These are phyloP conservation scores for Ophiocordyceps australis DNA, from an alignment of 2,329 filamentous ascomycete genomes.

Conservation along the genomic window DNA sequence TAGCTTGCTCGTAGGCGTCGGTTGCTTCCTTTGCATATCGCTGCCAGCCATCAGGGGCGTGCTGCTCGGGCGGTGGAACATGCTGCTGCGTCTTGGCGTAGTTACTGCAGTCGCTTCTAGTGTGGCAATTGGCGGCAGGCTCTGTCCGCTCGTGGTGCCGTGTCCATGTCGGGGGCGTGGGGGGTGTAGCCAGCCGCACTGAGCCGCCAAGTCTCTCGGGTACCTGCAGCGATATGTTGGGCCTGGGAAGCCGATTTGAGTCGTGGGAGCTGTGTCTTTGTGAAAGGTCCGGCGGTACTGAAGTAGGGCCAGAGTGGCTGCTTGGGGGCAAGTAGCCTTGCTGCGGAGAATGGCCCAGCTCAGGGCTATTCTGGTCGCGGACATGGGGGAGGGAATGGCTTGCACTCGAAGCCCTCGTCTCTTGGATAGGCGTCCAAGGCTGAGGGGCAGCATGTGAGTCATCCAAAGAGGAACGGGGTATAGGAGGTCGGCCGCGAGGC, in stretches of 20 bases:
- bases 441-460: slow-evolving; percentile 58
- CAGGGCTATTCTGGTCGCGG: no score
- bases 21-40: slow-evolving; percentile 6
- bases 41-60: slow-evolving; percentile 3
- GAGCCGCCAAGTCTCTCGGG: slow-evolving; percentile 36
- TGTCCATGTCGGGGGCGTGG: slow-evolving; percentile 14
- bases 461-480: slow-evolving; percentile 39
- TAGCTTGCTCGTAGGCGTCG: slow-evolving; percentile 5
- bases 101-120: no score
- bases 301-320: no score
- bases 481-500: slow-evolving; percentile 62
- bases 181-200: slow-evolving; percentile 42
- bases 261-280: no score
- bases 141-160: slow-evolving; percentile 23
- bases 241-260: slow-evolving; percentile 15
- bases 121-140: no score
- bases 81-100: slow-evolving; percentile 1
- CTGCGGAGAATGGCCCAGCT: no score
- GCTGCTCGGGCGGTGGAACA: background rate
- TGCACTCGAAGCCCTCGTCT: no score
- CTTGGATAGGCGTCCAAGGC: slow-evolving; percentile 28
- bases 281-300: no score
- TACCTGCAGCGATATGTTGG: slow-evolving; percentile 21
- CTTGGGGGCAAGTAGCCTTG: no score
- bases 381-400: no score